Percentiles rank a stretch among this genome's conserved stretches.
Conservation (phyloP, 257 asterid genomes). For the Salvia splendens region DNA sequence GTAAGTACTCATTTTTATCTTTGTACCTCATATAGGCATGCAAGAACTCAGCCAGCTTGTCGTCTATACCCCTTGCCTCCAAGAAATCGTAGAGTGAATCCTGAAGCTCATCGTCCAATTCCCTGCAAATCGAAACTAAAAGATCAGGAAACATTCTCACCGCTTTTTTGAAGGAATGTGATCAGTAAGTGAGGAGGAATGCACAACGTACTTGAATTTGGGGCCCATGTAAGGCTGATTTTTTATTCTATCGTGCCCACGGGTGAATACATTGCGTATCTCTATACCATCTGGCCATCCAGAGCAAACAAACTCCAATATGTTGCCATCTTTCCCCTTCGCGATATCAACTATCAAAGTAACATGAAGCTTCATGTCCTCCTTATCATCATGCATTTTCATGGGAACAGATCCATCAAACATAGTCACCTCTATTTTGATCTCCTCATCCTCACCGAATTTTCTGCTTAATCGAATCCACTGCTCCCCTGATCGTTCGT, state of each 20-base stretch:
- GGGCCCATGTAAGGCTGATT: slow-evolving; percentile 64
- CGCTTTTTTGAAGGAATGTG: not conserved
- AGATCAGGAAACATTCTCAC: not conserved
- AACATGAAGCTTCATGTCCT: slow-evolving; percentile 62
- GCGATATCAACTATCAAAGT: slow-evolving; percentile 56
- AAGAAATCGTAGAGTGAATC: slow-evolving; percentile 72
- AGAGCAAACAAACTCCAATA: slow-evolving; percentile 76
- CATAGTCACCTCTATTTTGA: slow-evolving; percentile 89
- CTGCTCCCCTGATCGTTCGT: slow-evolving; percentile 79
- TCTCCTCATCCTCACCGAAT: slow-evolving; percentile 71
- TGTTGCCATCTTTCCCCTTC: slow-evolving; percentile 60
- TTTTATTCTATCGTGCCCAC: slow-evolving; percentile 36
- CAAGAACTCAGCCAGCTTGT: slow-evolving; percentile 66
- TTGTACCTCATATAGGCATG: slow-evolving; percentile 68
- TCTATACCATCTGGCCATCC: slow-evolving; percentile 81
- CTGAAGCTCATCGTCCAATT: slow-evolving; percentile 76
- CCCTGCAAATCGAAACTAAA: slow-evolving; percentile 51
- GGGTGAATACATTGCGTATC: slow-evolving; percentile 61
- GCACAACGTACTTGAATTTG: slow-evolving; percentile 56
- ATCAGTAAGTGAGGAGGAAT: slow-evolving; percentile 8
- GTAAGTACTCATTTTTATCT: slow-evolving; percentile 74
- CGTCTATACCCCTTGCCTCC: slow-evolving; percentile 78
- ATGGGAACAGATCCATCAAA: slow-evolving; percentile 68
- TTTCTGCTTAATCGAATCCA: slow-evolving; percentile 72
- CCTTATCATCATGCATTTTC: slow-evolving; percentile 51